Conservation (phyloP, 192 early-diverging fungal species). For the Glomus cerebriforme region DNA sequence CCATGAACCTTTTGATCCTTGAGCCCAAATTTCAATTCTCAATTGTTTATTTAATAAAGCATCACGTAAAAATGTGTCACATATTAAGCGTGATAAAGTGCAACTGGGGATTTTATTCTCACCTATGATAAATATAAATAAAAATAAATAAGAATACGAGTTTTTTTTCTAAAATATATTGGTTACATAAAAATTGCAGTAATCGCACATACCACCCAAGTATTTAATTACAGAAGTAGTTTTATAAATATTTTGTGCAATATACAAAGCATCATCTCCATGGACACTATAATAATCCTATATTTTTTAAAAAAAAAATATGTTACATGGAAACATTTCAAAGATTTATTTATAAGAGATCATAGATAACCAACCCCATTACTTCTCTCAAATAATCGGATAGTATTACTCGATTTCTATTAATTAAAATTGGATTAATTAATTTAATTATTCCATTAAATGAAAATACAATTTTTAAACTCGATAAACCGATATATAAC, state of each 20-base stretch:
- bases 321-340: background rate
- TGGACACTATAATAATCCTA: constrained; percentile 87
- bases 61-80: constrained; percentile 79
- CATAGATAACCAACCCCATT: constrained; percentile 45
- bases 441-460: constrained; percentile 11
- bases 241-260: constrained; percentile 86
- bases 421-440: background rate
- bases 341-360: background rate
- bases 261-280: constrained; percentile 85
- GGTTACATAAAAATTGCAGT: background rate
- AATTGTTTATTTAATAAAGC: constrained; percentile 73
- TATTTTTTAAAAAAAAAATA: background rate
- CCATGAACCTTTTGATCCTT: constrained; percentile 52
- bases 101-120: constrained; percentile 68
- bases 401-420: constrained; percentile 57
- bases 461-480: background rate
- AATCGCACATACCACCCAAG: constrained; percentile 60
- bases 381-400: constrained; percentile 74
- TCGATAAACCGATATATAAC: constrained; percentile 31
- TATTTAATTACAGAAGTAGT: constrained; percentile 91
- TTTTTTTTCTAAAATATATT: background rate
- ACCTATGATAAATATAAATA: constrained; percentile 33
- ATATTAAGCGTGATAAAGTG: constrained; percentile 76
- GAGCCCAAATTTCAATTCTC: constrained; percentile 84
- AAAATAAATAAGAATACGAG: background rate